These are phyloP conservation scores for Artemisia annua DNA, from an alignment of 129 eudicot genomes.

Conservation along the genomic window DNA sequence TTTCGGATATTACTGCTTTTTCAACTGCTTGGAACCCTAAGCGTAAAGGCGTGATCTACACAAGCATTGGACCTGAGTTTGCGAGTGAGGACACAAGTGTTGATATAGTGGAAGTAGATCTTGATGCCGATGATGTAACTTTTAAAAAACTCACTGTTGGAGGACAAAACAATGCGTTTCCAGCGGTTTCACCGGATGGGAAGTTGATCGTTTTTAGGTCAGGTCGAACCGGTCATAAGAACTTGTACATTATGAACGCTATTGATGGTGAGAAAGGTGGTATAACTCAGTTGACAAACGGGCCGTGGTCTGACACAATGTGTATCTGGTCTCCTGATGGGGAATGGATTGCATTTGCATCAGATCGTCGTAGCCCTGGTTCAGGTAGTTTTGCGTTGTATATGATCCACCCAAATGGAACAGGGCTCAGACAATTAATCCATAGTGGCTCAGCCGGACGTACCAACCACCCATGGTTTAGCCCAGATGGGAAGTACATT, in stretches of 20 bases:
- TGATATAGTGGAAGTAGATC: constrained; percentile 60
- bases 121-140: constrained; percentile 43
- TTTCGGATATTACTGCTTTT: constrained; percentile 37
- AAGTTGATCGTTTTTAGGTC: constrained; percentile 78
- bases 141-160: constrained; percentile 56
- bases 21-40: constrained; percentile 72
- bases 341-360: constrained; percentile 82
- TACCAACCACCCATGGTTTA: constrained; percentile 82
- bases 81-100: constrained; percentile 63
- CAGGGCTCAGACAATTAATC: constrained; percentile 65
- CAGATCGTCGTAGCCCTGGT: constrained; percentile 74
- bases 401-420: constrained; percentile 82
- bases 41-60: constrained; percentile 71
- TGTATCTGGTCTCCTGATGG: constrained; percentile 91
- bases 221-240: constrained; percentile 80
- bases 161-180: constrained; percentile 83
- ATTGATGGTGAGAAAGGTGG: constrained; percentile 60
- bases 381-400: constrained; percentile 70
- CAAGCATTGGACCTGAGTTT: constrained; percentile 73
- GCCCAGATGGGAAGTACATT: constrained; percentile 62
- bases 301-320: constrained; percentile 93
- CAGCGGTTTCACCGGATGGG: constrained; percentile 89
- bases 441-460: constrained; percentile 78
- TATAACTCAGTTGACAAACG: constrained; percentile 35
- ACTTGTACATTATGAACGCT: constrained; percentile 85